phyloP scores from a whole-genome alignment of 495 filamentous ascomycete genomes.

The Aspergillus campestris region DNA sequence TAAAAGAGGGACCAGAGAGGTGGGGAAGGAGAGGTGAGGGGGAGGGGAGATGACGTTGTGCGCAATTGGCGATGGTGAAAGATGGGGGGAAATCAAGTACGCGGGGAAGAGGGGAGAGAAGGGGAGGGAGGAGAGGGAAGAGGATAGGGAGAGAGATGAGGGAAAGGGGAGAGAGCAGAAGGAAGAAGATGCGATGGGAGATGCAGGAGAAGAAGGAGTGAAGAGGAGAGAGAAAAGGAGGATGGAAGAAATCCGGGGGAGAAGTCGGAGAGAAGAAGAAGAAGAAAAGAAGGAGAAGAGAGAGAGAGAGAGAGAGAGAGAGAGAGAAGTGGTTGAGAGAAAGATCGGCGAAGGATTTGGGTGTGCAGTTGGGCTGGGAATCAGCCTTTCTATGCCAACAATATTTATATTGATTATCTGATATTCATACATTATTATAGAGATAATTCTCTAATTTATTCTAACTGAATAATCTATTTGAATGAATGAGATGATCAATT shows the following conservation, averaged over 20 bases:
- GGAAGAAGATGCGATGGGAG: too few species aligned
- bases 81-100: neutral
- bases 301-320: slow-evolving; percentile 1
- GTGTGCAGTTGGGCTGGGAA: too few species aligned
- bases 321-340: too few species aligned
- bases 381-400: too few species aligned
- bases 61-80: slow-evolving; percentile 1
- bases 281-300: slow-evolving; percentile 3
- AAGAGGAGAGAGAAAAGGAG: neutral
- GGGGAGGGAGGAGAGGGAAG: slow-evolving; percentile 1
- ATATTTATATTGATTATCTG: too few species aligned
- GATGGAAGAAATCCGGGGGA: neutral
- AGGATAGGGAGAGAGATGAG: slow-evolving; percentile 3
- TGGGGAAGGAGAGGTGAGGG: slow-evolving; percentile 9
- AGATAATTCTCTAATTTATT: too few species aligned
- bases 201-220: slow-evolving; percentile 1
- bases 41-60: slow-evolving; percentile 1
- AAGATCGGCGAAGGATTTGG: too few species aligned
- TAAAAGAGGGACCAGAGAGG: slow-evolving; percentile 5
- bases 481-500: too few species aligned
- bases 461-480: too few species aligned
- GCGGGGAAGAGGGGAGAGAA: neutral
- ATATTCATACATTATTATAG: too few species aligned
- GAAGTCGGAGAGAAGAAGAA: neutral
- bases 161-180: slow-evolving; percentile 1